phyloP scores from a whole-genome alignment of 2,329 filamentous ascomycete genomes.

The Tolypocladium tropicale region DNA sequence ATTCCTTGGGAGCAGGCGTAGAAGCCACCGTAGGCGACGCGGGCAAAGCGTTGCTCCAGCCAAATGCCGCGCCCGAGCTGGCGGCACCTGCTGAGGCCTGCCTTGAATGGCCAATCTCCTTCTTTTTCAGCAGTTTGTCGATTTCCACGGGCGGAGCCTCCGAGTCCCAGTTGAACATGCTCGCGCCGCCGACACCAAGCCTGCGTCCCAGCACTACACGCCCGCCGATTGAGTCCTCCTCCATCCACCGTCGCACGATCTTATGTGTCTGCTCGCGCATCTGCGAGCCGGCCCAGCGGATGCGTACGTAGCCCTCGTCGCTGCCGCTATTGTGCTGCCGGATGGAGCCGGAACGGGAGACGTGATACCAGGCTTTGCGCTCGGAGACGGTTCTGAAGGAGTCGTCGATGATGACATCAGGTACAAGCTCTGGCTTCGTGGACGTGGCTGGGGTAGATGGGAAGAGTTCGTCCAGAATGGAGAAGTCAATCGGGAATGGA shows the following conservation, averaged over 20 bases:
- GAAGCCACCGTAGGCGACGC: conserved; percentile 4
- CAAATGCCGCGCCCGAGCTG: conserved; percentile 15
- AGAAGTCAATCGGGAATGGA: conserved; percentile 21
- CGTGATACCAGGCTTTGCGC: conserved; percentile 54
- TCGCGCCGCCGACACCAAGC: conserved; percentile 29
- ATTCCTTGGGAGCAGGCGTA: neutral
- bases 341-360: conserved; percentile 50
- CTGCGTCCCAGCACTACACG: conserved; percentile 29
- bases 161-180: conserved; percentile 53
- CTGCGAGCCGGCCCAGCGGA: conserved; percentile 46
- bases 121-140: conserved; percentile 20
- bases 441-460: conserved; percentile 12
- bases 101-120: conserved; percentile 5
- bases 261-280: conserved; percentile 43
- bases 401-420: conserved; percentile 39
- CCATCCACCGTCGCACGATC: conserved; percentile 56
- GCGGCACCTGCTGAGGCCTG: neutral
- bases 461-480: conserved; percentile 22
- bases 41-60: conserved; percentile 7
- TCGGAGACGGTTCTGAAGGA: conserved; percentile 44
- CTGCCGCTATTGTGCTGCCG: conserved; percentile 46
- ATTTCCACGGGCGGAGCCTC: conserved; percentile 40
- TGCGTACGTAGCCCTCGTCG: conserved; percentile 48
- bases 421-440: conserved; percentile 22
- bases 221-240: conserved; percentile 49